Conservation (phyloP, 768 basidiomycete species). For the Boletus patriciae region DNA sequence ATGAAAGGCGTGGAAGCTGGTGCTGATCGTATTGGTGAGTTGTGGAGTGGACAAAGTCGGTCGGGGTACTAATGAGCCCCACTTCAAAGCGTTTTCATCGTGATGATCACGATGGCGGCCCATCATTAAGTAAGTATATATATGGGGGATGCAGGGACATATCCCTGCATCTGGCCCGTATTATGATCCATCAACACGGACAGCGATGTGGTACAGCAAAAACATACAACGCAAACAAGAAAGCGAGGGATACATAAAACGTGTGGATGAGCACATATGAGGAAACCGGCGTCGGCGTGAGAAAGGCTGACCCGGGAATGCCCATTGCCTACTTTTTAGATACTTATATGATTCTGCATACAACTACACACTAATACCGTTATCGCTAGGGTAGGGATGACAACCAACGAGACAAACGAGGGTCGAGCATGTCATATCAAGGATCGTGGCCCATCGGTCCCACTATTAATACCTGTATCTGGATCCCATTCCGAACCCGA, state of each 20-base stretch:
- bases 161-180: too few relatives aligned
- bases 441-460: conserved; percentile 5
- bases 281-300: not conserved
- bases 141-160: not conserved
- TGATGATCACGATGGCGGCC: not conserved
- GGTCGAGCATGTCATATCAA: not conserved
- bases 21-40: conserved; percentile 9
- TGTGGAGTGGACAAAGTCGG: too few relatives aligned
- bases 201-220: conserved; percentile 1
- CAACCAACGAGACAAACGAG: conserved; percentile 1
- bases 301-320: not conserved
- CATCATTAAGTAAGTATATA: not conserved
- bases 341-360: conserved; percentile 24
- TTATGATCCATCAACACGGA: not conserved
- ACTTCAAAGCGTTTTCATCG: not conserved
- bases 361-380: conserved; percentile 26
- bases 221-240: conserved; percentile 9
- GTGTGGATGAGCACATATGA: conserved; percentile 2
- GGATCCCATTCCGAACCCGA: conserved; percentile 29
- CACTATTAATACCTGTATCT: conserved; percentile 28
- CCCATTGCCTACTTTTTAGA: conserved; percentile 7
- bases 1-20: not conserved
- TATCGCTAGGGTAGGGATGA: conserved; percentile 11
- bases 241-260: conserved; percentile 14
- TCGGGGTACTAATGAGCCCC: too few relatives aligned